These are phyloP conservation scores for Coniochaeta sp. DNA, from an alignment of 2,329 filamentous ascomycete genomes.

Conservation along the genomic window DNA sequence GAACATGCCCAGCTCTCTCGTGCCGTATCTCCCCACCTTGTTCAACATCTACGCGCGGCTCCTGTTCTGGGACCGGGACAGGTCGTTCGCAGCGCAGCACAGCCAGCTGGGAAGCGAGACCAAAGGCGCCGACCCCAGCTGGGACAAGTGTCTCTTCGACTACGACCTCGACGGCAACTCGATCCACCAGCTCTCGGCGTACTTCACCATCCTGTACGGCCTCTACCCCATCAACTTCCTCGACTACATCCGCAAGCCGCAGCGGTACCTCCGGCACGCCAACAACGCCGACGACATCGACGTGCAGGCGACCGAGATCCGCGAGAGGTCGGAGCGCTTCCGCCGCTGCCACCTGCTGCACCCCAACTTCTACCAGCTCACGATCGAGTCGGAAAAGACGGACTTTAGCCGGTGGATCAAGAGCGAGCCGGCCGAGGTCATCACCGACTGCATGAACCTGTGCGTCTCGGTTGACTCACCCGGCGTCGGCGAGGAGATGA, in stretches of 20 bases:
- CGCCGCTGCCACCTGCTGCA: conserved; percentile 67
- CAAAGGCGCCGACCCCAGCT: conserved; percentile 30
- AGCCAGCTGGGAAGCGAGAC: conserved; percentile 12
- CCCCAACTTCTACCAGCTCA: conserved; percentile 77
- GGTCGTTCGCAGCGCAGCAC: conserved; percentile 29
- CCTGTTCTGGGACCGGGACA: conserved; percentile 66
- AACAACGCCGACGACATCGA: conserved; percentile 69
- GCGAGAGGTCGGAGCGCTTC: conserved; percentile 68
- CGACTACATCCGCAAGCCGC: conserved; percentile 77
- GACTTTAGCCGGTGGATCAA: conserved; percentile 74
- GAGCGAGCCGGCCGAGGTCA: conserved; percentile 71
- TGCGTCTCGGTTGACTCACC: conserved; percentile 25
- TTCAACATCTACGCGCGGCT: conserved; percentile 78
- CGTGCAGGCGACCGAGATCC: conserved; percentile 70
- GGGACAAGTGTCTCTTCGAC: conserved; percentile 58
- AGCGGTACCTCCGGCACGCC: conserved; percentile 68
- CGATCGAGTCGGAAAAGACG: conserved; percentile 70
- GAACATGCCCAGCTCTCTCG: conserved; percentile 68
- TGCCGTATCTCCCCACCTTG: conserved; percentile 60
- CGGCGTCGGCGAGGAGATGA: neutral
- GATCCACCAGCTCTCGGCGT: conserved; percentile 62
- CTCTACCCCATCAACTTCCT: conserved; percentile 81
- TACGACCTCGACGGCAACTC: conserved; percentile 54
- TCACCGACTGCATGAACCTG: conserved; percentile 72
- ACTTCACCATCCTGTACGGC: conserved; percentile 77